These are phyloP conservation scores for Xylaria grammica DNA, from an alignment of 495 filamentous ascomycete species.

Conservation along the genomic window DNA sequence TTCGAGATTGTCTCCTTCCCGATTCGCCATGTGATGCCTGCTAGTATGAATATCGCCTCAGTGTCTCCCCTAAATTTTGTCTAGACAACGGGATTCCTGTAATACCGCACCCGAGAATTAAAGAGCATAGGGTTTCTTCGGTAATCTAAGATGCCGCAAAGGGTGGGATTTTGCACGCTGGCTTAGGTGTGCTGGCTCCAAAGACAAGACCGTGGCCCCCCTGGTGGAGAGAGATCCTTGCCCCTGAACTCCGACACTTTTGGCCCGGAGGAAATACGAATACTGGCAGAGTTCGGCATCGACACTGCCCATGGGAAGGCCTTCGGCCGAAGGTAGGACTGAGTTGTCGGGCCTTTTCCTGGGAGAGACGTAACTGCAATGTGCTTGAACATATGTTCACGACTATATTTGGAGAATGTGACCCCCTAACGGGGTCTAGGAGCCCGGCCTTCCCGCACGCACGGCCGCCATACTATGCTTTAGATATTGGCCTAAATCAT, in stretches of 20 bases:
- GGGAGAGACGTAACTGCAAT: not conserved
- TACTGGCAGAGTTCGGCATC: not conserved
- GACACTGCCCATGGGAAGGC: not conserved
- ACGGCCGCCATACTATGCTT: no score
- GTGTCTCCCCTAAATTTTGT: not conserved
- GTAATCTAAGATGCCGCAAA: not conserved
- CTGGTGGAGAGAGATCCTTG: not conserved
- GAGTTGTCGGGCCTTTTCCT: not conserved
- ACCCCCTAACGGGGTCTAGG: no score
- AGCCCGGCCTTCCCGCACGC: no score
- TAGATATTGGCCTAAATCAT: not conserved
- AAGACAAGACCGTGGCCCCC: not conserved
- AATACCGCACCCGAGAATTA: not conserved
- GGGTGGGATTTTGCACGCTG: not conserved
- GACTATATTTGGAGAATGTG: not conserved
- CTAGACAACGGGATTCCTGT: not conserved
- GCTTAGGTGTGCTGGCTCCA: not conserved
- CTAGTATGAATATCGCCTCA: not conserved
- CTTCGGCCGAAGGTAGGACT: not conserved
- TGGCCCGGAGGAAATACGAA: not conserved
- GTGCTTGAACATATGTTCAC: not conserved
- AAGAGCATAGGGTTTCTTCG: not conserved
- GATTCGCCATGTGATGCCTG: constrained; percentile 3
- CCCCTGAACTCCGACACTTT: not conserved
- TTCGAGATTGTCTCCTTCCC: constrained; percentile 22